phyloP scores from a whole-genome alignment of 441 rosid species.

The Codiaeum variegatum region DNA sequence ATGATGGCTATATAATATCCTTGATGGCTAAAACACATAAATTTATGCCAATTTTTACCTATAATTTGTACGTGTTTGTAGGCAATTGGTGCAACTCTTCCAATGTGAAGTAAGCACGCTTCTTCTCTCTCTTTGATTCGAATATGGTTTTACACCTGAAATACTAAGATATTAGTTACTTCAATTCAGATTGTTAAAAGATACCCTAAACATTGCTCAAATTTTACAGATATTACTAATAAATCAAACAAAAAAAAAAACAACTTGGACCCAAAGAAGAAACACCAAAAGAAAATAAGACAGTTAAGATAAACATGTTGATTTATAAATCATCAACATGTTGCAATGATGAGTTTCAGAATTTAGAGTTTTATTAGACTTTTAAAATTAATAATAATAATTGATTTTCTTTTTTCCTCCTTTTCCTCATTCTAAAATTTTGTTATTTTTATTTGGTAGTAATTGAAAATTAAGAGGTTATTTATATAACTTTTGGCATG shows the following conservation, averaged over 20 bases:
- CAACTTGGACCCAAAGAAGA: neutral
- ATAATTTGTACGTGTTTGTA: conserved; percentile 81
- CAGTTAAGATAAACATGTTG: too few relatives aligned
- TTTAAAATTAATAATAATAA: too few relatives aligned
- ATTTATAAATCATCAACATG: neutral
- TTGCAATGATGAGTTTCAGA: too few relatives aligned
- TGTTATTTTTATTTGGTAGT: too few relatives aligned
- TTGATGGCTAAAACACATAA: neutral
- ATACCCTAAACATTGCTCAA: neutral
- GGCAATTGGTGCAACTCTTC: conserved; percentile 80
- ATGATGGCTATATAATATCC: neutral
- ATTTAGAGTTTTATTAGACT: too few relatives aligned
- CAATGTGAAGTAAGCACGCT: conserved; percentile 81
- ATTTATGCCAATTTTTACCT: conserved; percentile 30
- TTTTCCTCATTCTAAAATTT: too few relatives aligned
- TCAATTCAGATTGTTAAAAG: conserved; percentile 2
- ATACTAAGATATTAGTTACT: conserved; percentile 15
- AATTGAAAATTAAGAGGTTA: too few relatives aligned
- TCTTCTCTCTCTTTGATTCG: conserved; percentile 83
- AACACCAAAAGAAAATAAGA: neutral
- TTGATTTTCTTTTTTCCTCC: too few relatives aligned
- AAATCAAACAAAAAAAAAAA: neutral
- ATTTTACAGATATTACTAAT: neutral
- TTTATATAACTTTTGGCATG: too few relatives aligned
- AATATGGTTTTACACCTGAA: conserved; percentile 82